Percentiles rank a stretch among this genome's conserved stretches.
Conservation (phyloP, 208 protist genomes). For the Leishmania gerbilli region DNA sequence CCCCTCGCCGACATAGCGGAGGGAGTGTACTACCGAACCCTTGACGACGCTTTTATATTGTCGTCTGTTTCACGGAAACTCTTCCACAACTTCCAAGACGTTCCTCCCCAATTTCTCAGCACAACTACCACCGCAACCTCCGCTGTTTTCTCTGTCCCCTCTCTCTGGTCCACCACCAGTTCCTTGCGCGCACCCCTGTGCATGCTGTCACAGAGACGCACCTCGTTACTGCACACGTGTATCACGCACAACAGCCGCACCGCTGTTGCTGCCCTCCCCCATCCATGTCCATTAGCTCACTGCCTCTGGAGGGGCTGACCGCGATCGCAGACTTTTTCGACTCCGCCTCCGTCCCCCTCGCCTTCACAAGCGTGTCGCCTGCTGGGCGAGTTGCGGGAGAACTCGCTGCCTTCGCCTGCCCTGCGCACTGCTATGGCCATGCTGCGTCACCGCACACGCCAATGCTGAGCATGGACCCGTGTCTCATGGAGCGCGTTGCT, state of each 20-base stretch:
- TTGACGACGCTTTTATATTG: background rate
- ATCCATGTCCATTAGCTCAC: background rate
- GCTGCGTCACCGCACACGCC: background rate
- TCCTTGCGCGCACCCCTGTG: background rate
- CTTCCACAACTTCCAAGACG: background rate
- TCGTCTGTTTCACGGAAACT: background rate
- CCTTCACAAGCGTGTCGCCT: slow-evolving; percentile 7
- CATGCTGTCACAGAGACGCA: background rate
- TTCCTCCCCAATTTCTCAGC: background rate
- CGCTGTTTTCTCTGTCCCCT: background rate
- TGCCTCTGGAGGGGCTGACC: slow-evolving; percentile 5
- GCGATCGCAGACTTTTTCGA: slow-evolving; percentile 22
- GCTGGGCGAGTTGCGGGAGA: slow-evolving; percentile 8
- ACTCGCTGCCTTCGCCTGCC: slow-evolving; percentile 9
- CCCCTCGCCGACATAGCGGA: background rate
- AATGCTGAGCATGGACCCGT: slow-evolving; percentile 20
- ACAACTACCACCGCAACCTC: background rate
- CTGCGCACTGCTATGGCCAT: slow-evolving; percentile 6
- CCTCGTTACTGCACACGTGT: background rate
- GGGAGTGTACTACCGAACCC: background rate
- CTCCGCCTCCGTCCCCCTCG: slow-evolving; percentile 5
- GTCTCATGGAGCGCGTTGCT: slow-evolving; percentile 10
- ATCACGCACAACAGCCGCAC: background rate
- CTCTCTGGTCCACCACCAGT: background rate
- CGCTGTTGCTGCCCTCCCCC: no score